These are phyloP conservation scores for Paecilomyces fulvus DNA, from an alignment of 2,329 filamentous ascomycete genomes.

Conservation along the genomic window DNA sequence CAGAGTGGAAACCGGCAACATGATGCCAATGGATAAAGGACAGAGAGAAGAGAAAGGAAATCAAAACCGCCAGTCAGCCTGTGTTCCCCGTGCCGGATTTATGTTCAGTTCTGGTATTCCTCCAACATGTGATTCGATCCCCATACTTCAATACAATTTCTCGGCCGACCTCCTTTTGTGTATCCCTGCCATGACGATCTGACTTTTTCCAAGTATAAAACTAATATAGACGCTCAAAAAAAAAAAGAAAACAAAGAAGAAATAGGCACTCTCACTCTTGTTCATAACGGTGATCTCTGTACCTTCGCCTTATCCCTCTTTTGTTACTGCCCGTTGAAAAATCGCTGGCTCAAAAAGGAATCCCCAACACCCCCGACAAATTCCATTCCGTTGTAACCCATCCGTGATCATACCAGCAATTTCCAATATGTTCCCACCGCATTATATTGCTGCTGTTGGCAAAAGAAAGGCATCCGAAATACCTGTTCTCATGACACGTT, in stretches of 20 bases:
- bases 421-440: slow-evolving; percentile 29
- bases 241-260: background rate
- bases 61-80: background rate
- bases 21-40: background rate
- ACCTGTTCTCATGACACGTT: slow-evolving; percentile 4
- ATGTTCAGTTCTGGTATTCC: background rate
- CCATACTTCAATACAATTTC: slow-evolving; percentile 1
- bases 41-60: slow-evolving; percentile 1
- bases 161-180: slow-evolving; percentile 1
- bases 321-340: slow-evolving; percentile 15
- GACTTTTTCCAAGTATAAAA: slow-evolving; percentile 4
- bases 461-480: slow-evolving; percentile 13
- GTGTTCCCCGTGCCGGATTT: background rate
- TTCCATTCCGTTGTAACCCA: slow-evolving; percentile 31
- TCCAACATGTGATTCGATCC: background rate
- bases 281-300: background rate
- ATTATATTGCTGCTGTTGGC: slow-evolving; percentile 20
- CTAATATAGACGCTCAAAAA: slow-evolving; percentile 2
- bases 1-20: background rate
- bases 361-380: slow-evolving; percentile 32
- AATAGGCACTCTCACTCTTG: background rate
- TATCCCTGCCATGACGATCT: slow-evolving; percentile 1
- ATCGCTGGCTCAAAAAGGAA: slow-evolving; percentile 28
- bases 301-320: slow-evolving; percentile 12
- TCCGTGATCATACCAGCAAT: slow-evolving; percentile 31